Evolutionary conservation across 345 rosid genomes (phyloP), one percentile per base, ranked within the genome.

Genomic region (Arabis hirsuta): DNA sequence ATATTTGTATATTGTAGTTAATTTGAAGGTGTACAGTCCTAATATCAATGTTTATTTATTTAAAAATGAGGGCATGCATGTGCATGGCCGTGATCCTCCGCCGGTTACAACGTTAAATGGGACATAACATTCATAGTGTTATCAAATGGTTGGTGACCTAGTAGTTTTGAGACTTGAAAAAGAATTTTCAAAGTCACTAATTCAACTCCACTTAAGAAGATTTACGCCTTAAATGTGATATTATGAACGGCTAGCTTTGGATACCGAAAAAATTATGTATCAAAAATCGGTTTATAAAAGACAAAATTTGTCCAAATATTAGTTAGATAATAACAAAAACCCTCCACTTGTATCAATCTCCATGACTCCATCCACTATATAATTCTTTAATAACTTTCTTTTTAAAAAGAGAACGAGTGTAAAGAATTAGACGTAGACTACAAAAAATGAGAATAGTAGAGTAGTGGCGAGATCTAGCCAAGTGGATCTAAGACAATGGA

Each of bases 81-180:
- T 62, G 76, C 55, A 42, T 51, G 67, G 44, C 29, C 22, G 46
- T 61, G 54, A 70, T 71, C 31, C 7, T 29, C 59, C 67, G 60
- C 52, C 67, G 44, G 16, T 50, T 50, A 50, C 51, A 29, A 51
- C 67, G 61, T 42, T 24, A 62, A 63, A 44, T 43, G 54, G 51
- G 52, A 14, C 43, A 39, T 32, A 32, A 32, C 36, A 32, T 32
- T 43, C 62, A 31, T 13, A 44, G 56, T 56, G 29, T 16, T 16
- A 16, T 16, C 24, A 22, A 22, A 1, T 22, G 24, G 24, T 22
- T 22, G 24, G 24, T 22, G 24, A 1, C 0, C 24, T 22, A 22
- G 24, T 22, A 2, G 24, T 22, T 2, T 22, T 22, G 1, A 22
- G 24, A 22, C 24, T 22, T 22, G 24, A 22, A 22, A 22, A 22